Percentiles rank a stretch among this genome's conserved stretches.
These are phyloP conservation scores for Aspergillus neoniger DNA, from an alignment of 2,329 filamentous ascomycete species.

Conservation along the genomic window DNA sequence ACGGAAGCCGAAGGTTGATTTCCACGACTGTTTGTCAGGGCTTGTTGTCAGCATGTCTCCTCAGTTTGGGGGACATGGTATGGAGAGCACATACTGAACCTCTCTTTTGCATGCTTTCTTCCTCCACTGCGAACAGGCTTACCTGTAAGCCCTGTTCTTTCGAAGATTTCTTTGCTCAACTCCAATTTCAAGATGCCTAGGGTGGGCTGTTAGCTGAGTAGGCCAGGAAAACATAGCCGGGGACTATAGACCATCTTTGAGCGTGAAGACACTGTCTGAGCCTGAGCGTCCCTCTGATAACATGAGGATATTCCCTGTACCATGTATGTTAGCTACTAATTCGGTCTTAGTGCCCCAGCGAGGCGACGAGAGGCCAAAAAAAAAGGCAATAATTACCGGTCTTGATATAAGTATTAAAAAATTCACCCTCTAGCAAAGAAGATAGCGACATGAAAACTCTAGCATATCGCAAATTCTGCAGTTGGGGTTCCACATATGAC, in stretches of 20 bases:
- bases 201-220: constrained; percentile 5
- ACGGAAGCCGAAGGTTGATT: constrained; percentile 69
- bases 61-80: neutral
- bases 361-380: neutral
- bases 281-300: constrained; percentile 74
- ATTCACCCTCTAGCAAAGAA: constrained; percentile 70
- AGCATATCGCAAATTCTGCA: constrained; percentile 57
- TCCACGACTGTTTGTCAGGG: constrained; percentile 63
- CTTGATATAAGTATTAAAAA: constrained; percentile 86
- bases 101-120: constrained; percentile 65
- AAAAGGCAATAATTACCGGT: constrained; percentile 55
- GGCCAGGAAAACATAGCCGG: neutral
- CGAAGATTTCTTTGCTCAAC: constrained; percentile 78
- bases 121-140: constrained; percentile 62
- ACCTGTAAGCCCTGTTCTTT: constrained; percentile 77
- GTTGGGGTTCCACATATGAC: constrained; percentile 52
- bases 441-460: constrained; percentile 71
- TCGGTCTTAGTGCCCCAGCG: neutral
- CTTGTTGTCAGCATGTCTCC: constrained; percentile 15
- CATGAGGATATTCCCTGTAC: constrained; percentile 74
- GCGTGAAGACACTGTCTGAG: constrained; percentile 70
- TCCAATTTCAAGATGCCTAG: constrained; percentile 72
- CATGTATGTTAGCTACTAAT: neutral
- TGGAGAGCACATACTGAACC: constrained; percentile 64
- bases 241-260: constrained; percentile 64